Evolutionary conservation across 2,329 filamentous ascomycete genomes (phyloP), one percentile per base, ranked within the genome.

Genomic region (Thelonectria olida): DNA sequence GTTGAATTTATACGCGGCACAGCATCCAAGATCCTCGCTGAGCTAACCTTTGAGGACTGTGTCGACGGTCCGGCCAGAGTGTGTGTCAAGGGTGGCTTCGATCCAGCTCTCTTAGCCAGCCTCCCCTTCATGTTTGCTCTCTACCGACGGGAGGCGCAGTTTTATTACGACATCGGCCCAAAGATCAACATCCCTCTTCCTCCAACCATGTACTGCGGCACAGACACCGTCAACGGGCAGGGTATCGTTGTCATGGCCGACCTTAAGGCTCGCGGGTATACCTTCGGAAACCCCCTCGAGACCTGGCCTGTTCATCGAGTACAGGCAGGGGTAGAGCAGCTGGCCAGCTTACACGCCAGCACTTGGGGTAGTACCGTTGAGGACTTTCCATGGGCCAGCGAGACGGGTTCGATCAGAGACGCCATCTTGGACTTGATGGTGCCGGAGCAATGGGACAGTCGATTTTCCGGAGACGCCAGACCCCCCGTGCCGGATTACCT

Each of bases 21-120:
- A 10, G 65, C 56, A 1, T 63, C 62, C 4, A 62, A 64, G 10
- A 42, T 64, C 7, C 9, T 39, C 0, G 20, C 59, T 2, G 12
- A 31, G 6, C 19, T 66, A 2, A 42, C 10, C 0, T 56, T 39
- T 19, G 8, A 38, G 5, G 39, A 25, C 17, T 2, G 10, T 2
- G 19, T 4, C 15, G 8, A 34, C 34, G 7, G 3, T 2, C 51
- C 51, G 2, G 38, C 10, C 4, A 48, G 5, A 17, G 6, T 62
- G 3, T 66, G 61, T 5, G 54, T 67, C 19, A 66, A 66, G 25
- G 51, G 63, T 2, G 61, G 63, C 0, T 54, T 62, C 15, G 62
- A 64, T 1, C 19, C 47, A 12, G 39, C n/a, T 15, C 17, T 64
- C 2, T 10, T 27, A 34, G 31, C 31, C 1, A 27, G n/a, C 2